Evolutionary conservation across 1,284 basidiomycete genomes (phyloP).

Genomic region (Irpex lacteus): DNA sequence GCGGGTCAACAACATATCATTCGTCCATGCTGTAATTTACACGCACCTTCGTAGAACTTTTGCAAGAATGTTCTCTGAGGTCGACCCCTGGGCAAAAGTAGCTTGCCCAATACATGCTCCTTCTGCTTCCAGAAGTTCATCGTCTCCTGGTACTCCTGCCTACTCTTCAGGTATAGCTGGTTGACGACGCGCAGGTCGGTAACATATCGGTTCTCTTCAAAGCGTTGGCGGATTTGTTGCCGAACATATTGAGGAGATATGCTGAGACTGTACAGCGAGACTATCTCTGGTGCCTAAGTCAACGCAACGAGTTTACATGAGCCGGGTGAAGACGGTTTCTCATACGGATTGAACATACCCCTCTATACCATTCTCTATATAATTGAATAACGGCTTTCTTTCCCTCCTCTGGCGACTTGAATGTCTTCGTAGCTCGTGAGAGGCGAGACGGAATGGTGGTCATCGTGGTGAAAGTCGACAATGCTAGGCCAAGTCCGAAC

Average conservation of each 20-base stretch:
- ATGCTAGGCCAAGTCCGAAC: not conserved
- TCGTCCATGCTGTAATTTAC: not conserved
- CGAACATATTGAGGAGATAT: constrained; percentile 82
- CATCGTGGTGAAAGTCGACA: constrained; percentile 44
- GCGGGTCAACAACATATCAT: not conserved
- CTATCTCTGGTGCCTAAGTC: constrained; percentile 85
- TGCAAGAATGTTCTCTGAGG: constrained; percentile 74
- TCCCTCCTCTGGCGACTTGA: constrained; percentile 64
- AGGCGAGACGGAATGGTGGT: constrained; percentile 92
- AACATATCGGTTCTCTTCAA: constrained; percentile 85
- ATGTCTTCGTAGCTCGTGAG: constrained; percentile 66
- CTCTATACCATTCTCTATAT: constrained; percentile 92
- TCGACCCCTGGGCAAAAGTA: constrained; percentile 49
- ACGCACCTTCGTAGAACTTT: constrained; percentile 81
- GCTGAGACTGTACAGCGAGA: constrained; percentile 81
- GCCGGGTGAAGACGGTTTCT: constrained; percentile 6
- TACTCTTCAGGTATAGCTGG: constrained; percentile 83
- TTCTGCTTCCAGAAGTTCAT: constrained; percentile 93
- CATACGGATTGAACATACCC: constrained; percentile 49
- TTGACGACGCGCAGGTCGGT: constrained; percentile 86
- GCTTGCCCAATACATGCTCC: constrained; percentile 70
- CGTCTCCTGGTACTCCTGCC: constrained; percentile 92
- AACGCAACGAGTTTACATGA: not conserved
- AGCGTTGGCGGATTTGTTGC: constrained; percentile 82
- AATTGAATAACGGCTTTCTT: constrained; percentile 72